Percentiles rank a stretch among this genome's conserved stretches.
Conservation (phyloP, 768 basidiomycete species). For the Panaeolus cyanescens region DNA sequence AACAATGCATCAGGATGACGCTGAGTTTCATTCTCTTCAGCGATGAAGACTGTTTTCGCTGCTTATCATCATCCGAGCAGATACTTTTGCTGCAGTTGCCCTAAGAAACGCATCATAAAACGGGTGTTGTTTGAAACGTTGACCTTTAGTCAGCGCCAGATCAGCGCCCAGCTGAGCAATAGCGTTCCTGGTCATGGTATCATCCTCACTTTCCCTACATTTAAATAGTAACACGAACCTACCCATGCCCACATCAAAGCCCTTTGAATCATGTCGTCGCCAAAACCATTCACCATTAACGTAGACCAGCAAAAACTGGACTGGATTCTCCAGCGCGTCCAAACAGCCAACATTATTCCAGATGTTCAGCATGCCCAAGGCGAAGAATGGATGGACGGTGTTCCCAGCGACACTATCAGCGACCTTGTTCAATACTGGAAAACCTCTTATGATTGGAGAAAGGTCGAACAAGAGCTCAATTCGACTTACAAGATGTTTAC, state of each 20-base stretch:
- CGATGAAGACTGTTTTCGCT: no score
- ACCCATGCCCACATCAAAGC: not conserved
- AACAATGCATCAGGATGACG: no score
- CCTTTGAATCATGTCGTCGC: conserved; percentile 4
- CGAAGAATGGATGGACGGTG: conserved; percentile 50
- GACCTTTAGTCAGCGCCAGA: no score
- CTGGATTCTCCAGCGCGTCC: conserved; percentile 43
- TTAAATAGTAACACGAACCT: not conserved
- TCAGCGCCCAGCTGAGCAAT: no score
- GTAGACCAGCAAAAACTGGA: conserved; percentile 39
- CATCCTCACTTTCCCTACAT: not conserved
- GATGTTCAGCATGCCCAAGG: conserved; percentile 45
- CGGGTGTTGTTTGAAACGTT: no score
- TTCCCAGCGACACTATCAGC: conserved; percentile 40
- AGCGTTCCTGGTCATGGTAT: no score
- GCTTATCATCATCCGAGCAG: no score
- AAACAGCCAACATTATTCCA: conserved; percentile 40
- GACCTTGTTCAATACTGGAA: conserved; percentile 49
- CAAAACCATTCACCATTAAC: conserved; percentile 40
- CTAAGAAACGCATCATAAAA: no score
- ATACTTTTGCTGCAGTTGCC: no score
- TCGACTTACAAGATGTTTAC: conserved; percentile 51
- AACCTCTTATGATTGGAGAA: conserved; percentile 50
- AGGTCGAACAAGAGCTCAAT: conserved; percentile 48
- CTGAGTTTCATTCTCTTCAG: no score